Evolutionary conservation across 2,329 filamentous ascomycete genomes (phyloP), one percentile per base, ranked within the genome.

Genomic region (Exophiala sideris): DNA sequence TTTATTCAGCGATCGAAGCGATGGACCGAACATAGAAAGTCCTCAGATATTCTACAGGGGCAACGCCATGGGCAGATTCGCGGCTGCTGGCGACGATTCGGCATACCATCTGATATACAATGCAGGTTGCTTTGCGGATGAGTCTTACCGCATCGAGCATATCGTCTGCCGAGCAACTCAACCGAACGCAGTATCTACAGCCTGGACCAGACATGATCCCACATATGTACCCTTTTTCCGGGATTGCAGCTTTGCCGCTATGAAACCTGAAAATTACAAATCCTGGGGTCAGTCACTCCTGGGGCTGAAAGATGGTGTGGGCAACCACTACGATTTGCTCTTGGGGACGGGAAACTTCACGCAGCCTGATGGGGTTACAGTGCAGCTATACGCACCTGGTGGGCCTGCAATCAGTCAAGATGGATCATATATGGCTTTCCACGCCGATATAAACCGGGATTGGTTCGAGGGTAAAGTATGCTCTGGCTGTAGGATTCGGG

Each of bases 101-200:
- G 47, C 52, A 3, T 55, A 55, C 41, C 47, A 55, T 38, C 38
- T 55, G n/a, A 45, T 55, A 40, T 55, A 55, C 52, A 47, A 51
- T 34, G 21, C 48, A 5, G 52, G 52, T 14, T 55, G 52, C 34
- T 55, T 39, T 24, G 47, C 41, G 14, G 48, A 55, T 24, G 40
- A 50, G 29, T 55, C 52, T 11, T 55, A 55, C 29, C 52, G 52
- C 2, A 51, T 51, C 41, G 41, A 51, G 34, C 48, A 51, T 33
- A 45, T 55, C 12, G 24, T 44, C 24, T 55, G 52, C 47, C 40
- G 47, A 12, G 47, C 45, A 3, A 49, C 48, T 32, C 34, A 49
- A 33, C 38, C 36, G 39, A 47, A 47, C 34, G 29, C 48, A 18
- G 24, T 40, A 7, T 55, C 45, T 29, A 47, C 41, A 12, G 20